These are phyloP conservation scores for Cercospora sp. DNA, from an alignment of 2,329 filamentous ascomycete species.

Conservation along the genomic window DNA sequence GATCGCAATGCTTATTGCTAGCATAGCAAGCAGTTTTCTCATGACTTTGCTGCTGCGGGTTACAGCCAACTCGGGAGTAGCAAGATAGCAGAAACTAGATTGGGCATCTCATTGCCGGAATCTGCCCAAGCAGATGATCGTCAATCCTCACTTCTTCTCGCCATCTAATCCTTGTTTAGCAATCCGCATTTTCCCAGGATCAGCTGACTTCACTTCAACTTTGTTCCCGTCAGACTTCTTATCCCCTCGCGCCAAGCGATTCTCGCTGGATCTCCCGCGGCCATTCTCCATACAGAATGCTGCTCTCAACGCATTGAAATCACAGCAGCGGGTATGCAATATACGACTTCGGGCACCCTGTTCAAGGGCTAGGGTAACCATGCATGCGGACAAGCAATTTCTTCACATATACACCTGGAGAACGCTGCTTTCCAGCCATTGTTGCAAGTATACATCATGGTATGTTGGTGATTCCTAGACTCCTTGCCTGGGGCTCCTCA, in stretches of 20 bases:
- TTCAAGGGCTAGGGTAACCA: not conserved
- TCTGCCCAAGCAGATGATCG: not conserved
- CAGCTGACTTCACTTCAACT: not conserved
- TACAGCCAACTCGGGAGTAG: constrained; percentile 3
- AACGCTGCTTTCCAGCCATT: not conserved
- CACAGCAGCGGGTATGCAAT: not conserved
- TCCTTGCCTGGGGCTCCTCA: not conserved
- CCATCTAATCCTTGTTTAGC: not conserved
- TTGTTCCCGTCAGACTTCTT: not conserved
- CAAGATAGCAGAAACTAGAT: not conserved
- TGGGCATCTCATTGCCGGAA: not conserved
- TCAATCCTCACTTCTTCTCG: not conserved
- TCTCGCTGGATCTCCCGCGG: not conserved
- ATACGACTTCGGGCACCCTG: not conserved
- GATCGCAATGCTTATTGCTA: constrained; percentile 78
- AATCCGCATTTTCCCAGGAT: not conserved
- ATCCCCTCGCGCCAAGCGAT: not conserved
- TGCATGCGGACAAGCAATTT: not conserved
- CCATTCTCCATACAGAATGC: not conserved
- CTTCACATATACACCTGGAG: not conserved
- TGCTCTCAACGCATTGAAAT: not conserved
- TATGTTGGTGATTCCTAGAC: not conserved
- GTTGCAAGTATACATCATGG: not conserved
- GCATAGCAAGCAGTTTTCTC: constrained; percentile 68
- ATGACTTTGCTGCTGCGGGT: constrained; percentile 66